Base-by-base conservation (phyloP, 2,329 filamentous ascomycete genomes). In the Fusarium subglutinans region DNA sequence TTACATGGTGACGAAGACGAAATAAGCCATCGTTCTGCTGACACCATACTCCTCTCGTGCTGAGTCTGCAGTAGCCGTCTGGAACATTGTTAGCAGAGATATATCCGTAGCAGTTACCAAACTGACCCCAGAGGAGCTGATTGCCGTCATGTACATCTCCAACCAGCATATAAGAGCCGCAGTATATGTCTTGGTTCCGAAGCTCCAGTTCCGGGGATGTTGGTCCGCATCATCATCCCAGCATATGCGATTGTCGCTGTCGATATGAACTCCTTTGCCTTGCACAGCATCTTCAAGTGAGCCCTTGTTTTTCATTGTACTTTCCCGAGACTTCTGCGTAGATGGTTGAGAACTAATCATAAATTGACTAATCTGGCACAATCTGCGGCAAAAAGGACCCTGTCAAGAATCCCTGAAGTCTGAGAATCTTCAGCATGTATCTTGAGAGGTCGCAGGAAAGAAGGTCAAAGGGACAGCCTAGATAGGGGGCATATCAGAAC, bases 351-450 rank as follows among this genome's bases (percentile, higher is more conserved):
- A 24, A 11, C 22, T 7, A 35, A 7, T 48, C 14, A 8, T 17
- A 7, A 22, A 30, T 12, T 22, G 26, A 12, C 5, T 48, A n/a
- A 14, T n/a, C 26, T 30, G 14, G 7, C 10, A n/a, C 13, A 22
- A 4, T 22, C 15, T n/a, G 47, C 47, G 15, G 22, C 8, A n/a
- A 33, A n/a, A 33, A 2, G 13, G 22, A 13, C 13, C 15, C 15
- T 10, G 11, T 24, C 22, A 2, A 20, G 13, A 18, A 2, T 11
- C 15, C 10, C 11, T 10, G 22, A 5, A 14, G 8, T 22, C 20
- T 0, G 6, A n/a, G 13, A 7, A 5, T 15, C 8, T 17, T 24
- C 3, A 14, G 17, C 17, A 24, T 14, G 6, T 7, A 35, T 15
- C 12, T 8, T 4, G 8, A 11, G 14, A 51, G 12, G 8, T 14